Evolutionary conservation across 2,329 filamentous ascomycete genomes (phyloP).

Genomic region (Diplocarpon mali): DNA sequence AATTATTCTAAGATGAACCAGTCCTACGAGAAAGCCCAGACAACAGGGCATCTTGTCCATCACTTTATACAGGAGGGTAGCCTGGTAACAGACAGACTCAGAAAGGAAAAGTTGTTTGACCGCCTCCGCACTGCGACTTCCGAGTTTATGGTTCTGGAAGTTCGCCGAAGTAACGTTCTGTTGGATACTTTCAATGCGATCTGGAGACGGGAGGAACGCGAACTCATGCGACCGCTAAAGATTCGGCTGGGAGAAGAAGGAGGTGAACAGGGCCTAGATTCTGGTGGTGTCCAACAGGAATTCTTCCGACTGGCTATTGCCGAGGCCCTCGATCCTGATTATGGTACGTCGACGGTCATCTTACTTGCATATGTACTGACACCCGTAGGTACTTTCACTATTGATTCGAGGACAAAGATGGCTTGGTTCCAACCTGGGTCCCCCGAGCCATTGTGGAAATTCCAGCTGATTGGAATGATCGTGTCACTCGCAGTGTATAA

Average conservation of each 20-base stretch:
- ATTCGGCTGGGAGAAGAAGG: constrained; percentile 72
- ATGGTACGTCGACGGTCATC: constrained; percentile 38
- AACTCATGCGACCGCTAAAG: constrained; percentile 77
- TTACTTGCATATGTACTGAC: constrained; percentile 1
- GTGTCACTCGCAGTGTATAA: constrained; percentile 88
- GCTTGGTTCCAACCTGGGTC: constrained; percentile 82
- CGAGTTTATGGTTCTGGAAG: constrained; percentile 59
- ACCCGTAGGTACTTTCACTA: constrained; percentile 54
- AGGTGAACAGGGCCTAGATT: constrained; percentile 84
- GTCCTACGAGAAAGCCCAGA: constrained; percentile 59
- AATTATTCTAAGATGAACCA: constrained; percentile 82
- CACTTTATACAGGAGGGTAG: constrained; percentile 40
- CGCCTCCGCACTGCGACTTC: constrained; percentile 55
- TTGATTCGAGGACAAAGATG: constrained; percentile 65
- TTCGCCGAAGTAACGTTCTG: constrained; percentile 57
- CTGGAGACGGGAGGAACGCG: constrained; percentile 73
- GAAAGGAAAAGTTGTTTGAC: constrained; percentile 50
- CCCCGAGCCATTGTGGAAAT: constrained; percentile 77
- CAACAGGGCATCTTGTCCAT: constrained; percentile 44
- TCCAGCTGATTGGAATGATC: constrained; percentile 78
- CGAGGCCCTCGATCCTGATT: constrained; percentile 66
- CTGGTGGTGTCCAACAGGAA: constrained; percentile 91
- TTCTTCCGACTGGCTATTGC: constrained; percentile 81
- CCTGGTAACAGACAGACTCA: constrained; percentile 43
- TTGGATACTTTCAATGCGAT: constrained; percentile 75